Percentiles rank a stretch among this genome's conserved stretches.
These are phyloP conservation scores for Suhomyces tanzawaensis DNA, from an alignment of 805 yeast species.

Conservation along the genomic window DNA sequence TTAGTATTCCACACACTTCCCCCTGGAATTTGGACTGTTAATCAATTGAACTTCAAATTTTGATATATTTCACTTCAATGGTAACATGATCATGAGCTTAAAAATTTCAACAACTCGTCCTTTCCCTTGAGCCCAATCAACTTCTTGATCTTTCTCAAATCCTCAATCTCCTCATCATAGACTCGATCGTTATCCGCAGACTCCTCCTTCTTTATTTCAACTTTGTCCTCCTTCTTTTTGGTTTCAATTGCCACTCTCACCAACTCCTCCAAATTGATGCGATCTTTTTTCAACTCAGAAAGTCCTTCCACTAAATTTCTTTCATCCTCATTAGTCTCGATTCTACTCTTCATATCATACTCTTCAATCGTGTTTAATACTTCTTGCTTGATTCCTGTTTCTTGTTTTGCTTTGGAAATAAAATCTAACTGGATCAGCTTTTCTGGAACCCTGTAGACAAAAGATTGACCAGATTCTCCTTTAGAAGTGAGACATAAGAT, in stretches of 20 bases:
- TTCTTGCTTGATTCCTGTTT: constrained; percentile 17
- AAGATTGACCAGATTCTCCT: constrained; percentile 25
- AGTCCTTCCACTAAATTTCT: constrained; percentile 24
- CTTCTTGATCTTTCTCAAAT: constrained; percentile 54
- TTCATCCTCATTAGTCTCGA: constrained; percentile 18
- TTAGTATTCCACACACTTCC: no score
- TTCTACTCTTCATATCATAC: constrained; percentile 23
- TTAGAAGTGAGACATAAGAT: constrained; percentile 19
- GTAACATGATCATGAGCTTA: no score
- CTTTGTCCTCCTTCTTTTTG: not conserved
- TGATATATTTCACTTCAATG: no score
- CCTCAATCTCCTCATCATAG: constrained; percentile 40
- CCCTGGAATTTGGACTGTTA: no score
- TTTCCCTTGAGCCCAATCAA: constrained; percentile 69
- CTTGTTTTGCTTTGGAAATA: constrained; percentile 46
- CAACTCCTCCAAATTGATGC: constrained; percentile 47
- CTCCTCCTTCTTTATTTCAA: not conserved
- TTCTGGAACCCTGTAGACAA: constrained; percentile 66
- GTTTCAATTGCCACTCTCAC: constrained; percentile 35
- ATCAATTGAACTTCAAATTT: no score
- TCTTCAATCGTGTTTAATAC: constrained; percentile 20
- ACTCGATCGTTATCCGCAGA: not conserved
- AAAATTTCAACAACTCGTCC: constrained; percentile 59
- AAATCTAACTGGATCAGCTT: constrained; percentile 69
- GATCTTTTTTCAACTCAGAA: constrained; percentile 25